Base-by-base conservation (phyloP, 2,329 filamentous ascomycete genomes). In the Clonostachys chloroleuca region DNA sequence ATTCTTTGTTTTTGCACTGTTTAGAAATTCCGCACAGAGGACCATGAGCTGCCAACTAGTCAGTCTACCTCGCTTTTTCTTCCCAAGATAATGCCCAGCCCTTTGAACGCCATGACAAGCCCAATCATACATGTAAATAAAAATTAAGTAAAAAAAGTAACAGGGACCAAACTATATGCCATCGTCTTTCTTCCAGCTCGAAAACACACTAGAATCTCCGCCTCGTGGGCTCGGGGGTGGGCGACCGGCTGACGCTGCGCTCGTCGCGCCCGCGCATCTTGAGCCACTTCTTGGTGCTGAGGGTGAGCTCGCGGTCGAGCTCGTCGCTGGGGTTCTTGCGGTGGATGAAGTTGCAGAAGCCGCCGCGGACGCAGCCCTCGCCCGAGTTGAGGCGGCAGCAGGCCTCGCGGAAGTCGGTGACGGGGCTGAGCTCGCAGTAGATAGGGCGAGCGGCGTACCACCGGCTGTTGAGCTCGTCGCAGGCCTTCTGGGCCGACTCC, bases 301-400 rank as follows among this genome's bases (percentile, higher is more conserved):
- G 78, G 53, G 87, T 84, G 57, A 99, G 68, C 57, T 99, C 94
- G 53, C 86, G 75, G 52, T 99, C 94, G 58, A 99, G 74, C 72
- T 97, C 92, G 12, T 89, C 76, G 56, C 81, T 83, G 5, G 94
- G 94, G 65, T 97, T 94, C 77, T 99, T 99, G 62, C 94, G 83
- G 67, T 99, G 94, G 55, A 99, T 99, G 68, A 99, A 99, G 69
- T 99, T 99, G 79, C 94, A 99, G 75, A 97, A 97, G 34, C 94
- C 94, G 52, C 92, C 94, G 54, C 94, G 81, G 40, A 96, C 91
- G 69, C 94, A 99, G 41, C 94, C 94, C 69, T 97, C 94, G 52
- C 94, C 94, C 37, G 82, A 88, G 63, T 99, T 99, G 24, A 97
- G 77, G 47, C 94, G 82, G 71, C 94, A 99, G 68, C 94, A 99